These are phyloP conservation scores for Chaetoscypha palmicola DNA, from an alignment of 2,329 filamentous ascomycete genomes.

Conservation along the genomic window DNA sequence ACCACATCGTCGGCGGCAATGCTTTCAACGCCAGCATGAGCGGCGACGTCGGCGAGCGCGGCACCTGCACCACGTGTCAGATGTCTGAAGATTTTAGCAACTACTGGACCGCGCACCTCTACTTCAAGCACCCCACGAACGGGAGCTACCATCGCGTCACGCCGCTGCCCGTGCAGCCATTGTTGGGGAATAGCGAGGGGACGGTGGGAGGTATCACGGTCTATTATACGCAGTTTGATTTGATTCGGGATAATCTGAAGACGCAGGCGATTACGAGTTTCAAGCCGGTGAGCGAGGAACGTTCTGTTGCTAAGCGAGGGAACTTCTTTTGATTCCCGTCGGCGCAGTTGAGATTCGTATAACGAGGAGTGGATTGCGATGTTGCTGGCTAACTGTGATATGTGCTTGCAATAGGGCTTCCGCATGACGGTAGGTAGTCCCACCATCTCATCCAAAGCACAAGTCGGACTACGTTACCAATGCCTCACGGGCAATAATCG, in stretches of 20 bases:
- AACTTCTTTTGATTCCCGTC: too few species aligned
- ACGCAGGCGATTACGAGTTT: constrained; percentile 13
- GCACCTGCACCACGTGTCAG: constrained; percentile 17
- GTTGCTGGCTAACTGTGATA: too few species aligned
- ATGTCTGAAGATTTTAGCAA: constrained; percentile 21
- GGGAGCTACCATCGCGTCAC: constrained; percentile 16
- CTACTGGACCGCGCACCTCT: constrained; percentile 28
- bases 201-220: constrained; percentile 16
- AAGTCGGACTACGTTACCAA: constrained; percentile 12
- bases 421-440: constrained; percentile 20
- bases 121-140: constrained; percentile 17
- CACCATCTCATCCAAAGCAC: constrained; percentile 3
- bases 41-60: constrained; percentile 13
- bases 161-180: constrained; percentile 6
- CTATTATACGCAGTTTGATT: constrained; percentile 16
- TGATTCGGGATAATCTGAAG: constrained; percentile 11
- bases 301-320: too few species aligned
- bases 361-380: too few species aligned
- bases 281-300: constrained; percentile 15
- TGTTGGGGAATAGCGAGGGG: constrained; percentile 9
- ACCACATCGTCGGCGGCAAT: constrained; percentile 18
- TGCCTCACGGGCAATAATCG: constrained; percentile 9
- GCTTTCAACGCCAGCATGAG: constrained; percentile 15
- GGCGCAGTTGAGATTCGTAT: too few species aligned
- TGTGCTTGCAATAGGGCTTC: too few species aligned